Percentiles rank a stretch among this genome's conserved stretches.
Conservation (phyloP, 1,284 basidiomycete species). For the Moesziomyces antarcticus region DNA sequence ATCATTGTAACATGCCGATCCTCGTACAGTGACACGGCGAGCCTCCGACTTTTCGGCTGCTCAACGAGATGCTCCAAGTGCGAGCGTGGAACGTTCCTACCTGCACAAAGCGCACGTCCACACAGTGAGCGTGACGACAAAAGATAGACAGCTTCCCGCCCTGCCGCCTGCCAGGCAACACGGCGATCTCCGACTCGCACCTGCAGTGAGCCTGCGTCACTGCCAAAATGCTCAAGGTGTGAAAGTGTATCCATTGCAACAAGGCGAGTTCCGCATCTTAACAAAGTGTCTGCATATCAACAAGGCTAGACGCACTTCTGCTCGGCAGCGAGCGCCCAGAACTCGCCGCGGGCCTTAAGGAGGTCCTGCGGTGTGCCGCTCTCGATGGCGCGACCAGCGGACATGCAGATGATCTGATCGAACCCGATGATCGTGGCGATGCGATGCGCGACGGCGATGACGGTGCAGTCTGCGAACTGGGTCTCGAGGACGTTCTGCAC, state of each 20-base stretch:
- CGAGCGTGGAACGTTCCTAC: no score
- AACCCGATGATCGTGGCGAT: constrained; percentile 80
- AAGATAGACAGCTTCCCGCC: no score
- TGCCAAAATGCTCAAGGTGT: neutral
- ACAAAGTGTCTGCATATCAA: neutral
- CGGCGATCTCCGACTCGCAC: no score
- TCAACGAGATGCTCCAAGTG: no score
- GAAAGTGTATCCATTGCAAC: neutral
- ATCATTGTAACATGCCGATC: no score
- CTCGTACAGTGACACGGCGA: no score
- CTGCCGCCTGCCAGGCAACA: no score
- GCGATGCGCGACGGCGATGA: constrained; percentile 72
- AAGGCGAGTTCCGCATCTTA: neutral
- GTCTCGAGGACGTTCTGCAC: constrained; percentile 75
- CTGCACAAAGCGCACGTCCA: no score
- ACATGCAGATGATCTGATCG: constrained; percentile 80
- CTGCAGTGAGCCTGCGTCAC: no score
- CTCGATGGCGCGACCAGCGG: constrained; percentile 75
- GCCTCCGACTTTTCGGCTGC: no score
- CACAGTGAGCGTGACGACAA: no score
- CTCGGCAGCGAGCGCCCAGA: constrained; percentile 53
- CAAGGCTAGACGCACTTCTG: constrained; percentile 46
- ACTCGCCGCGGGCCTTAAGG: constrained; percentile 37
- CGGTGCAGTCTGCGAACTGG: constrained; percentile 52
- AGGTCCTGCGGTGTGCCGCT: constrained; percentile 69